Percentiles rank a stretch among this genome's conserved stretches.
Conservation (phyloP, 176 grass and related monocot genomes). For the Eragrostis nindensis region DNA sequence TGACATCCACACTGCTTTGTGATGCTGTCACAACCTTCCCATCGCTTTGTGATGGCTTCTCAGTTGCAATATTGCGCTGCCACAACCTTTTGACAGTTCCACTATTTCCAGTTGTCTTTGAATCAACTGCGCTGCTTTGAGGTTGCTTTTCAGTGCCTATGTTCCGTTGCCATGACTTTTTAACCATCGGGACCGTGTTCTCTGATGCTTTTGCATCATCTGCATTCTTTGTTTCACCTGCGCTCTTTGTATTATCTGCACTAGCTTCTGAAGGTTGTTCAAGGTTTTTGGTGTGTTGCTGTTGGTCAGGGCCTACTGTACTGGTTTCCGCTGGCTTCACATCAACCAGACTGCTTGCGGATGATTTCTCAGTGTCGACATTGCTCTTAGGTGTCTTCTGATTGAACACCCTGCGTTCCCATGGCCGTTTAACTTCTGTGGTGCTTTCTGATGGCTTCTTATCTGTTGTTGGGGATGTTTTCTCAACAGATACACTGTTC, state of each 20-base stretch:
- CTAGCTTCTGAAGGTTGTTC: conserved; percentile 38
- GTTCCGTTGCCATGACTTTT: conserved; percentile 49
- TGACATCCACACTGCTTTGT: conserved; percentile 32
- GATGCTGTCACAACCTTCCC: conserved; percentile 10
- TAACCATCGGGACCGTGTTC: conserved; percentile 17
- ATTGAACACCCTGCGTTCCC: conserved; percentile 41
- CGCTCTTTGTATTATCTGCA: conserved; percentile 8
- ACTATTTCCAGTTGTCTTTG: conserved; percentile 43
- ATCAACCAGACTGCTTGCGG: conserved; percentile 36
- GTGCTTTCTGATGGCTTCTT: conserved; percentile 48
- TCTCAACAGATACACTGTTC: conserved; percentile 30
- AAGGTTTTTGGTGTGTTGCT: conserved; percentile 27
- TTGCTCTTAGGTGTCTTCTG: conserved; percentile 39
- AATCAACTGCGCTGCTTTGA: conserved; percentile 41
- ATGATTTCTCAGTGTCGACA: conserved; percentile 26
- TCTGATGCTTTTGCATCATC: conserved; percentile 43
- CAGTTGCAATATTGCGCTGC: conserved; percentile 37
- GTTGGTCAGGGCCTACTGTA: conserved; percentile 20
- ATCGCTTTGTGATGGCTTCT: conserved; percentile 42
- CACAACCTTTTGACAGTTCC: conserved; percentile 49
- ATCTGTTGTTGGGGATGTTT: conserved; percentile 20
- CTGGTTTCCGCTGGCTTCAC: conserved; percentile 45
- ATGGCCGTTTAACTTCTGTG: conserved; percentile 46
- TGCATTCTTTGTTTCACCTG: conserved; percentile 8
- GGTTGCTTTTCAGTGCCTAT: conserved; percentile 38